Evolutionary conservation across 2,329 filamentous ascomycete species (phyloP).

Genomic region (Nothomitra cinnamomea): DNA sequence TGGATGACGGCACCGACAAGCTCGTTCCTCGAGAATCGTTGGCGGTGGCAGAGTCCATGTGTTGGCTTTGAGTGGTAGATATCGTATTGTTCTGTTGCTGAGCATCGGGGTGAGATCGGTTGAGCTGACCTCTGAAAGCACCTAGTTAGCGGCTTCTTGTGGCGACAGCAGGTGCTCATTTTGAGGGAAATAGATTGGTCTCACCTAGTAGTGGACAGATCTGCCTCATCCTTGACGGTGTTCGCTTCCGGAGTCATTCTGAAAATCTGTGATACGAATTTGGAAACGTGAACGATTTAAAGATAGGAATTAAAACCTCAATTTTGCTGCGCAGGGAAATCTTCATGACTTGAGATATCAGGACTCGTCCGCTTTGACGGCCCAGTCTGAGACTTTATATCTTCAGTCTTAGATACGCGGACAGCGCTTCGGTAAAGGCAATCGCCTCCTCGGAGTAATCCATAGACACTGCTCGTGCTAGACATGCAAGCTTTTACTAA

Average conservation of each 20-base stretch:
- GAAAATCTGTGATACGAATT: neutral
- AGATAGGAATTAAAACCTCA: neutral
- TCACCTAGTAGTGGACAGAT: neutral
- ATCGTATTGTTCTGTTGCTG: neutral
- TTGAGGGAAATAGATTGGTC: neutral
- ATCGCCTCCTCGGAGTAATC: too few species aligned
- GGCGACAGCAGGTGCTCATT: neutral
- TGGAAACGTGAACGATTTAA: neutral
- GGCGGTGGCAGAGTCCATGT: neutral
- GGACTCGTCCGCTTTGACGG: neutral
- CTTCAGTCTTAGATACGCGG: too few species aligned
- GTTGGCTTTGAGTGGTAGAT: neutral
- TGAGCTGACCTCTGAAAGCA: neutral
- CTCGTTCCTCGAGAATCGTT: too few species aligned
- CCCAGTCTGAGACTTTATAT: neutral
- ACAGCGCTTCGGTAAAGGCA: too few species aligned
- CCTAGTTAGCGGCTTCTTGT: neutral
- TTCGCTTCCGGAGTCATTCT: neutral
- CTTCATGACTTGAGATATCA: neutral
- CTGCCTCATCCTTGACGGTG: neutral
- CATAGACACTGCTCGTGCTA: too few species aligned
- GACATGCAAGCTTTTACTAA: too few species aligned
- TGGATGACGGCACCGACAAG: neutral
- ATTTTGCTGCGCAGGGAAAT: neutral
- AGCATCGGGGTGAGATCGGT: neutral